phyloP scores from a whole-genome alignment of 352 stramenopile genomes.

The Lagenidium giganteum region DNA sequence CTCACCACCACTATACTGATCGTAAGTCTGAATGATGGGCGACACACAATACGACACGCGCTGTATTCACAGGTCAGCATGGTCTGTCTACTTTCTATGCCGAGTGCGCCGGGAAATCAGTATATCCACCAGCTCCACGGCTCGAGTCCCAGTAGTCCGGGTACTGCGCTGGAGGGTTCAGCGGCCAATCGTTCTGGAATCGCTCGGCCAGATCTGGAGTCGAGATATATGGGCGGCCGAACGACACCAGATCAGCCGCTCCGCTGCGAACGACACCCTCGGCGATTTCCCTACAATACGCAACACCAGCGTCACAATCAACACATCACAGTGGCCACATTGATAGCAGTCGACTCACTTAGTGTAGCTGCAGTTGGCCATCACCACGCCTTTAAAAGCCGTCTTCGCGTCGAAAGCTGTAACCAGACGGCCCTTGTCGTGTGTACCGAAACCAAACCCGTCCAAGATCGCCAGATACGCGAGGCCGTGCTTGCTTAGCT shows the following conservation, averaged over 20 bases:
- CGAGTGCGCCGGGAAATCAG: constrained; percentile 1
- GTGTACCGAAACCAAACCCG: constrained; percentile 26
- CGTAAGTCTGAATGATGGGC: no score
- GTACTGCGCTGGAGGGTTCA: not conserved
- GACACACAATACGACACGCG: no score
- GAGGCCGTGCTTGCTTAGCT: constrained; percentile 25
- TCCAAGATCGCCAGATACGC: constrained; percentile 36
- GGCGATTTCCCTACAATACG: constrained; percentile 25
- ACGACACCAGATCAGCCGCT: constrained; percentile 19
- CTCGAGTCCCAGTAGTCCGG: constrained; percentile 3
- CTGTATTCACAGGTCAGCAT: no score
- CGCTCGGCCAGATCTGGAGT: constrained; percentile 13
- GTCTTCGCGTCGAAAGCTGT: constrained; percentile 10
- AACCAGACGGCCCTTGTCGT: constrained; percentile 21
- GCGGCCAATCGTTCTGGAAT: not conserved
- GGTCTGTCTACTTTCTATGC: no score
- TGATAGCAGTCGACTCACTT: no score
- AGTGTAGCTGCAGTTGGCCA: constrained; percentile 25
- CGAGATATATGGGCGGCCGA: constrained; percentile 30
- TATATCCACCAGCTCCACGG: constrained; percentile 3
- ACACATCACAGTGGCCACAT: no score
- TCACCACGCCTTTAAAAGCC: constrained; percentile 23
- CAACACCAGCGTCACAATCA: no score
- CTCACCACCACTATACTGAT: no score
- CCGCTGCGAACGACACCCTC: constrained; percentile 22